Evolutionary conservation across 768 basidiomycete genomes (phyloP), one percentile per base, ranked within the genome.

Genomic region (Pleurotus pulmonarius): DNA sequence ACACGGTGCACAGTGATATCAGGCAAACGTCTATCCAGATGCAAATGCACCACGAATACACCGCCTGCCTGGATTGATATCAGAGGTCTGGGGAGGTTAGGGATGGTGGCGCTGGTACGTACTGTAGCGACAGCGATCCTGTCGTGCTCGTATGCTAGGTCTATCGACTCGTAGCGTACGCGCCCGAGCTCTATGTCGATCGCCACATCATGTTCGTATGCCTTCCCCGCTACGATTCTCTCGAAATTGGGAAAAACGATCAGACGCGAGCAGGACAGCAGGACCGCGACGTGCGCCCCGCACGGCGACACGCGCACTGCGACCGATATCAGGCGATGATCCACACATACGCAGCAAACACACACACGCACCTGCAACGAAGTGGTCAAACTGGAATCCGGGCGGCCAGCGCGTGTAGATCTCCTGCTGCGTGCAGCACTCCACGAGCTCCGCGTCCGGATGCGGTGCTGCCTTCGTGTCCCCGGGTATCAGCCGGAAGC

Each of bases 41-140:
- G n/a, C 15, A 20, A 20, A 3, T 41, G 26, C 46, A 56, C 55
- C 38, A 24, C 57, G n/a, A 46, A 66, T 49, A 49, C n/a, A 16
- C 16, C 38, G 24, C 34, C 25, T 13, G 49, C 64, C 63, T 5
- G 67, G 20, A 69, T 67, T 2, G 69, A 34, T 34, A 34, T 34
- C 73, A 16, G 66, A 69, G 18, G 63, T 65, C 58, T 74, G 49
- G 26, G 59, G 55, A 58, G 58, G 40, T 18, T 49, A 34, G 3
- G 38, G 22, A 29, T 18, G 47, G 13, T 7, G 24, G 26, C 13
- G 56, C 43, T 25, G 25, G 41, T 13, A 68, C 75, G 13, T 48
- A 83, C 83, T 15, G 79, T 83, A 26, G 75, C 81, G 16, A 79
- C 71, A 3, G 71, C 77, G 1, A 83, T 40, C 55, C 77, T 66